A percentile compares a stretch with the other conserved stretches of the same genome.
Conservation (phyloP, 164 flowering plant species). For the Litsea cubeba region DNA sequence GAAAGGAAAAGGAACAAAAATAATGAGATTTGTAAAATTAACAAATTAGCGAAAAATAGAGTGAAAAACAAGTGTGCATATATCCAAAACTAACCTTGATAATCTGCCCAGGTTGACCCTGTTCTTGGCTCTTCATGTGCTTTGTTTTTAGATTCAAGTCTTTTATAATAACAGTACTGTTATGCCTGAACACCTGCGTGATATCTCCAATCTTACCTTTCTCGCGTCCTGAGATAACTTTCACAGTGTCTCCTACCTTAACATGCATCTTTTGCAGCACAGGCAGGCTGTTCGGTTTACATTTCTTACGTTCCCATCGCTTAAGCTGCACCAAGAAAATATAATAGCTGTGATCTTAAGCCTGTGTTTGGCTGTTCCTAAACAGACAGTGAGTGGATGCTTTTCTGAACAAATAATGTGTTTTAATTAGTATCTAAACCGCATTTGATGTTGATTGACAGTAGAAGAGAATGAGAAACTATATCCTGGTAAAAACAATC, state of each 20-base stretch:
- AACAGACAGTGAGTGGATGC: not conserved
- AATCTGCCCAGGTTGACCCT: conserved; percentile 82
- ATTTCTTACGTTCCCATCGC: conserved; percentile 89
- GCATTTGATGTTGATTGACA: not conserved
- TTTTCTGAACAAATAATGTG: no score
- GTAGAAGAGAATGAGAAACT: no score
- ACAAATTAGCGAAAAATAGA: no score
- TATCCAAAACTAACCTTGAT: conserved; percentile 48
- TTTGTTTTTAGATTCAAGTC: conserved; percentile 90
- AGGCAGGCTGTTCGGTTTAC: conserved; percentile 92
- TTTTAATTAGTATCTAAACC: not conserved
- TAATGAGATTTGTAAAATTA: no score
- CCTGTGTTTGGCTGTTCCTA: not conserved
- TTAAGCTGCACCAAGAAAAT: conserved; percentile 50
- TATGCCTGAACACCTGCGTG: conserved; percentile 58
- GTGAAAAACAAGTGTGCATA: no score
- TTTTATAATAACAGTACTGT: conserved; percentile 79
- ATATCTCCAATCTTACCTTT: conserved; percentile 86
- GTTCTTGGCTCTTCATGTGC: conserved; percentile 75
- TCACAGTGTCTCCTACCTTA: conserved; percentile 84
- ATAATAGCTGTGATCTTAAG: not conserved
- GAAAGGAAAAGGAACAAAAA: no score
- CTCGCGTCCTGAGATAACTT: conserved; percentile 79
- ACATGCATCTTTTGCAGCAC: conserved; percentile 89
- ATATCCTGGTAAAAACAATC: not conserved